These are phyloP conservation scores for Exophiala spinifera DNA, from an alignment of 2,329 filamentous ascomycete species.

Conservation along the genomic window DNA sequence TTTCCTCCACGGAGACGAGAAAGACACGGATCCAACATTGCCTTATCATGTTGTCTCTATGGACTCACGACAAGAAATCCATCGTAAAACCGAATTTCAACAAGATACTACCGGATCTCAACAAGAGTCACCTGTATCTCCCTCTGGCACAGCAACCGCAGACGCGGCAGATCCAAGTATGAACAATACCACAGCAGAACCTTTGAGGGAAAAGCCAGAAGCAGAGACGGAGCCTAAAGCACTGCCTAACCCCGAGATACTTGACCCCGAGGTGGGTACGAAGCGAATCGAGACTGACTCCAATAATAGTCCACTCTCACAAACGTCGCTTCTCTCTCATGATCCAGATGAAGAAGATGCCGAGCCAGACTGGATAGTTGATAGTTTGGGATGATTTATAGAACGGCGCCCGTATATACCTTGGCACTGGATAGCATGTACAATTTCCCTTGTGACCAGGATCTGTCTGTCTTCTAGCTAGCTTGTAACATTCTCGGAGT, in stretches of 20 bases:
- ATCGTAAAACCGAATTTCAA: neutral
- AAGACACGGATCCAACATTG: neutral
- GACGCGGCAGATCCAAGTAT: neutral
- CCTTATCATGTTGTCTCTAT: too few species aligned
- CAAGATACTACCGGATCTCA: too few species aligned
- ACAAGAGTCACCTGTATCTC: neutral
- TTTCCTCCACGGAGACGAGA: constrained; percentile 24
- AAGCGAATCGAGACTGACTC: neutral
- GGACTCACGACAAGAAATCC: neutral
- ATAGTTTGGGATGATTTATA: constrained; percentile 18
- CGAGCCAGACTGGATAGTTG: constrained; percentile 60
- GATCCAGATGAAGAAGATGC: constrained; percentile 65
- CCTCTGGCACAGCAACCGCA: neutral
- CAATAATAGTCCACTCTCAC: neutral
- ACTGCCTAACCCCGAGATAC: neutral
- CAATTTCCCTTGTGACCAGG: too few species aligned
- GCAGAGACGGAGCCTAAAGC: neutral
- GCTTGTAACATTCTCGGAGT: too few species aligned
- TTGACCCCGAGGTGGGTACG: neutral
- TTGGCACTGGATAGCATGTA: too few species aligned
- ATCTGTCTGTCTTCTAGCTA: too few species aligned
- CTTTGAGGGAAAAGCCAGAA: neutral
- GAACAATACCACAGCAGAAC: too few species aligned
- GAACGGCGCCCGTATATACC: neutral
- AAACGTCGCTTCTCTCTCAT: constrained; percentile 46